Percentiles rank a stretch among this genome's conserved stretches.
These are phyloP conservation scores for Penicillium manginii DNA, from an alignment of 495 filamentous ascomycete genomes.

Conservation along the genomic window DNA sequence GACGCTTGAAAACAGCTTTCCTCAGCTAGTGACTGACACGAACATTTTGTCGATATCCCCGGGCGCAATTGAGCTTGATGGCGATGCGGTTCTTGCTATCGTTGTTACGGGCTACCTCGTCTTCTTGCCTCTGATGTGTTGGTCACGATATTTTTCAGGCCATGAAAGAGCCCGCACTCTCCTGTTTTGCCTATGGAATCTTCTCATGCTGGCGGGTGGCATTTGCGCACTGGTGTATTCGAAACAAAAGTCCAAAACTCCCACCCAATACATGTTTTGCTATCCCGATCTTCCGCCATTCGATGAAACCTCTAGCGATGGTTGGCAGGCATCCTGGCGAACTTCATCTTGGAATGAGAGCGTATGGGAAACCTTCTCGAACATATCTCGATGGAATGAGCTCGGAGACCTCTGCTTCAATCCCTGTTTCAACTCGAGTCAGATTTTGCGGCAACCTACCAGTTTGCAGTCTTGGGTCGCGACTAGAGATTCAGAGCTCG, in stretches of 20 bases:
- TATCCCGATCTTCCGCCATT: constrained; percentile 30
- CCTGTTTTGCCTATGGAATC: constrained; percentile 37
- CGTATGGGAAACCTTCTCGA: constrained; percentile 35
- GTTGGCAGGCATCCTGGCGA: constrained; percentile 30
- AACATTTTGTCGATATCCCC: constrained; percentile 27
- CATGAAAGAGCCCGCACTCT: constrained; percentile 27
- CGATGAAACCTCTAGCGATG: constrained; percentile 28
- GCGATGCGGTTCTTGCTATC: constrained; percentile 40
- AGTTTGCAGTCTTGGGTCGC: constrained; percentile 22
- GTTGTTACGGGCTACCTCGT: constrained; percentile 44
- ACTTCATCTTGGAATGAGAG: constrained; percentile 35
- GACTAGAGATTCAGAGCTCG: constrained; percentile 7
- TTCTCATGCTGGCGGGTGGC: constrained; percentile 36
- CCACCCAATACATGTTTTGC: constrained; percentile 40
- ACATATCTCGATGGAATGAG: constrained; percentile 24
- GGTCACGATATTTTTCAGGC: constrained; percentile 33
- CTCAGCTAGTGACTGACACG: constrained; percentile 28
- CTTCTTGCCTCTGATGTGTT: constrained; percentile 40
- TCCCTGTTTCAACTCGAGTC: constrained; percentile 39
- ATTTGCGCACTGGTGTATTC: constrained; percentile 35
- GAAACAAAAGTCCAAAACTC: constrained; percentile 14
- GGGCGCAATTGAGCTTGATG: constrained; percentile 36
- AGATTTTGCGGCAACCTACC: constrained; percentile 28
- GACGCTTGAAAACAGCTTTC: constrained; percentile 24
- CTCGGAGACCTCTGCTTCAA: constrained; percentile 36